Conservation (phyloP, 257 asterid species). For the Rehmannia glutinosa region DNA sequence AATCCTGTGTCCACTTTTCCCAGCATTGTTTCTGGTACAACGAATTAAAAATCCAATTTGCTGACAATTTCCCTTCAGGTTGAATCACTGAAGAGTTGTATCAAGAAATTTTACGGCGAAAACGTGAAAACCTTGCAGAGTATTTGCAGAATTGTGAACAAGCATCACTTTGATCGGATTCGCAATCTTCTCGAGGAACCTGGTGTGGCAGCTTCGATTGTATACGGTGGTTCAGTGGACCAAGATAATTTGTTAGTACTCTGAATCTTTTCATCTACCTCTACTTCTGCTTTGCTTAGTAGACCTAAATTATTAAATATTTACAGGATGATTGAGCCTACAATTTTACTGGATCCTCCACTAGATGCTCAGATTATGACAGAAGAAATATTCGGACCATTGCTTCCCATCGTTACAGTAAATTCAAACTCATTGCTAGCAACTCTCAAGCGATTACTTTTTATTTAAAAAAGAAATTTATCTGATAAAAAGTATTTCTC, state of each 20-base stretch:
- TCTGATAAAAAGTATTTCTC: background rate
- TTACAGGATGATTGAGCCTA: conserved; percentile 80
- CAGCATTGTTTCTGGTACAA: background rate
- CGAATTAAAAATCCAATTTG: background rate
- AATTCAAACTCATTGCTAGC: conserved; percentile 3
- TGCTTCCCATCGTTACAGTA: conserved; percentile 89
- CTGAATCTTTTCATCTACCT: background rate
- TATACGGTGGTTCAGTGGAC: conserved; percentile 78
- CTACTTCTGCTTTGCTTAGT: background rate
- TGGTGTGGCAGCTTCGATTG: conserved; percentile 55
- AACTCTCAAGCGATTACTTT: background rate
- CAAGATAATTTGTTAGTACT: conserved; percentile 55
- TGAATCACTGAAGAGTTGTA: conserved; percentile 56
- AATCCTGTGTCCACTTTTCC: background rate
- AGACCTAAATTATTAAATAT: background rate
- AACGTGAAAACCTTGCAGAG: conserved; percentile 46
- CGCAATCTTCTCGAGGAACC: conserved; percentile 66
- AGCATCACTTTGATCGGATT: conserved; percentile 66
- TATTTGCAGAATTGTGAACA: conserved; percentile 70
- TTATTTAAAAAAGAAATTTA: background rate
- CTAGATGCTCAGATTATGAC: conserved; percentile 75
- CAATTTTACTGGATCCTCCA: conserved; percentile 88
- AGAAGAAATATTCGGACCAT: conserved; percentile 93
- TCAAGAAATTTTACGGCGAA: conserved; percentile 62
- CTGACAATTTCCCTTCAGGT: conserved; percentile 40